Percentiles rank a stretch among this genome's conserved stretches.
Evolutionary conservation across 2,329 filamentous ascomycete genomes (phyloP).

Genomic region (Rhinocladiella similis): DNA sequence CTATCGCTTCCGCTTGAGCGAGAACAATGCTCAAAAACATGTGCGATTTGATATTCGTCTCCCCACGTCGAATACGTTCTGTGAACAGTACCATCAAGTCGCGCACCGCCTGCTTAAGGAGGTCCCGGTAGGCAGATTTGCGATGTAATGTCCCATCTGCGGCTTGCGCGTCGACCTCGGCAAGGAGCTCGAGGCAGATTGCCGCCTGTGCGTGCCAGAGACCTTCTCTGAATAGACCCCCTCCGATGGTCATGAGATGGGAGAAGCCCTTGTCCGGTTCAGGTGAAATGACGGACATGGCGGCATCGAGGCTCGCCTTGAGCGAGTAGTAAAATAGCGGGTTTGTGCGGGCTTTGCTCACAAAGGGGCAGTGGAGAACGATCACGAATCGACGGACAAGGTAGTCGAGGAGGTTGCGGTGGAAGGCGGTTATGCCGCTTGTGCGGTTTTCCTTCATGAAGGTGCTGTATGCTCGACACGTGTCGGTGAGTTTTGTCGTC

Average conservation of each 20-base stretch:
- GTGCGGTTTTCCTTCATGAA: slow-evolving; percentile 18
- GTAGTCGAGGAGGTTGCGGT: slow-evolving; percentile 54
- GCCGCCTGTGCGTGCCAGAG: slow-evolving; percentile 42
- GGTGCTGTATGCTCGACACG: slow-evolving; percentile 30
- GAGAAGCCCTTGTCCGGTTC: slow-evolving; percentile 30
- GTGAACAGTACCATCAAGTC: slow-evolving; percentile 28
- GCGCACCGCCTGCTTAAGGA: slow-evolving; percentile 26
- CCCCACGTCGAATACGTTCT: slow-evolving; percentile 32
- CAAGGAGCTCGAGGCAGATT: slow-evolving; percentile 49
- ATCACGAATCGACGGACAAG: slow-evolving; percentile 57
- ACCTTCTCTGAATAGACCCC: slow-evolving; percentile 39
- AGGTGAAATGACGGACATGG: slow-evolving; percentile 38
- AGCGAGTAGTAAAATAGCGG: slow-evolving; percentile 40
- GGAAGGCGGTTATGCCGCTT: slow-evolving; percentile 34
- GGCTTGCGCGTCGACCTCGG: slow-evolving; percentile 38
- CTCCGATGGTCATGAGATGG: slow-evolving; percentile 35
- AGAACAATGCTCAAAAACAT: slow-evolving; percentile 32
- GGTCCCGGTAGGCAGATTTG: slow-evolving; percentile 13
- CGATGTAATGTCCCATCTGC: slow-evolving; percentile 14
- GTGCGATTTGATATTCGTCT: slow-evolving; percentile 37
- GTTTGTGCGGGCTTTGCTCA: slow-evolving; percentile 35
- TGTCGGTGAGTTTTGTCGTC: slow-evolving; percentile 30
- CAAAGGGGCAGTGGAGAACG: slow-evolving; percentile 50
- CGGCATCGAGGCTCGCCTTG: slow-evolving; percentile 39
- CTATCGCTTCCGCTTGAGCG: slow-evolving; percentile 27